These are phyloP conservation scores for Edaphochlamys debaryana DNA, from an alignment of 139 green algal genomes.

Conservation along the genomic window DNA sequence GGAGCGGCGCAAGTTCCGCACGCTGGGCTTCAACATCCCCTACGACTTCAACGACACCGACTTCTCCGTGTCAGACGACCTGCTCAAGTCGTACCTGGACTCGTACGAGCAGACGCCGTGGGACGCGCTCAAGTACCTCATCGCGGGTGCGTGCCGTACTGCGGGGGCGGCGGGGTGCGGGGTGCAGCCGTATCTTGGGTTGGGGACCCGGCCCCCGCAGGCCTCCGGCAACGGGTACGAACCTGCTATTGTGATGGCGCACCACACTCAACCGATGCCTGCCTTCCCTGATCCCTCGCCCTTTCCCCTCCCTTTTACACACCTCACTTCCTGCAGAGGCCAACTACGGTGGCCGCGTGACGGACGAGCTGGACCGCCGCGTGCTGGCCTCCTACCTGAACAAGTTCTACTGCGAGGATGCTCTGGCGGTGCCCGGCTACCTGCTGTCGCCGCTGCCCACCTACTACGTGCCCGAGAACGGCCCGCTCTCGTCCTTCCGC, in stretches of 20 bases:
- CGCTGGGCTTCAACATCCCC: slow-evolving; percentile 90
- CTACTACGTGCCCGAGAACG: slow-evolving; percentile 83
- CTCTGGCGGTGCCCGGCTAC: slow-evolving; percentile 76
- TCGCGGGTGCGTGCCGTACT: slow-evolving; percentile 56
- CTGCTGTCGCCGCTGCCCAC: slow-evolving; percentile 69
- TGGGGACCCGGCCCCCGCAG: too few relatives aligned
- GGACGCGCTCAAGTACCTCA: slow-evolving; percentile 89
- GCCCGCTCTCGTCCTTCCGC: slow-evolving; percentile 67
- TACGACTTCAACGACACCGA: slow-evolving; percentile 96
- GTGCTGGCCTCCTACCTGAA: slow-evolving; percentile 71
- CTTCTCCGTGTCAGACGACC: slow-evolving; percentile 84
- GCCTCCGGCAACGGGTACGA: too few relatives aligned
- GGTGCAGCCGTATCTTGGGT: too few relatives aligned
- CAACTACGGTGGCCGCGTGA: slow-evolving; percentile 85
- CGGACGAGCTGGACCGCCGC: slow-evolving; percentile 80
- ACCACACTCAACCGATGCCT: too few relatives aligned
- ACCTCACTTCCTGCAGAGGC: too few relatives aligned
- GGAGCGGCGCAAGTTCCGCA: slow-evolving; percentile 89
- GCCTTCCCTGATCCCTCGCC: too few relatives aligned
- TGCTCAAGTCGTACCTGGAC: slow-evolving; percentile 90
- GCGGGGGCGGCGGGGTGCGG: too few relatives aligned
- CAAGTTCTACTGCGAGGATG: slow-evolving; percentile 89
- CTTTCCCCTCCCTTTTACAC: too few relatives aligned
- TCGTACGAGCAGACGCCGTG: slow-evolving; percentile 82
- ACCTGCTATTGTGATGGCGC: too few relatives aligned